Base-by-base conservation (phyloP, 352 stramenopile species). In the Phytophthora cryptogea region DNA sequence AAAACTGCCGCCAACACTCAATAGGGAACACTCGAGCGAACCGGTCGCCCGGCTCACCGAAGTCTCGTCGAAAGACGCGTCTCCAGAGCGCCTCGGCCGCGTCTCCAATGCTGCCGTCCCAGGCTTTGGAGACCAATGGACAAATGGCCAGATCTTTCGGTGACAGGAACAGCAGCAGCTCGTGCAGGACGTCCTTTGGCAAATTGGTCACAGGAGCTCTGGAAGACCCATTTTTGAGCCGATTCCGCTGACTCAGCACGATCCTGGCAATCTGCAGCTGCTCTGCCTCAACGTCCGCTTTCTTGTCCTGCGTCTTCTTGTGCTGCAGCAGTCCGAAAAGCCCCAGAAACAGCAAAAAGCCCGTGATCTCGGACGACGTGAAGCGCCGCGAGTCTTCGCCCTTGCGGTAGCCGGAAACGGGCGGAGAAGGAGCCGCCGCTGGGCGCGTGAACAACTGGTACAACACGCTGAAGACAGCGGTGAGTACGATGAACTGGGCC, bases 1-100 rank as follows among this genome's bases (percentile, higher is more conserved):
- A 92, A 48, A 87, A 90, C 41, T 88, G 76, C 13, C 79, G 72
- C 72, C 74, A 89, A 39, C 66, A 80, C 30, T 83, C 63, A 41
- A 79, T 78, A 8, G 76, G 72, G 51, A 88, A 82, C 27, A 89
- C 64, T 0, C 48, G 66, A 7, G 23, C 42, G 46, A 91, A 91
- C 8, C 74, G 71, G 20, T 78, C 60, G 5, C 80, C 80, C 8
- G 60, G 58, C 36, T 90, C 81, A 16, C 27, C 4, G 48, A 88
- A 88, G 61, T 92, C 79, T 11, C 80, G 75, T 8, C 43, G 16
- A 43, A 86, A 90, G 8, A 90, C 55, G 6, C 55, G 40, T 54
- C 51, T 66, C 83, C 78, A 93, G 7, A 93, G 68, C 44, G 16
- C 28, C 4, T 83, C 66, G 1, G 74, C 69, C 0, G 31, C 9